Evolutionary conservation across 441 rosid genomes (phyloP).

Genomic region (Eruca vesicaria): DNA sequence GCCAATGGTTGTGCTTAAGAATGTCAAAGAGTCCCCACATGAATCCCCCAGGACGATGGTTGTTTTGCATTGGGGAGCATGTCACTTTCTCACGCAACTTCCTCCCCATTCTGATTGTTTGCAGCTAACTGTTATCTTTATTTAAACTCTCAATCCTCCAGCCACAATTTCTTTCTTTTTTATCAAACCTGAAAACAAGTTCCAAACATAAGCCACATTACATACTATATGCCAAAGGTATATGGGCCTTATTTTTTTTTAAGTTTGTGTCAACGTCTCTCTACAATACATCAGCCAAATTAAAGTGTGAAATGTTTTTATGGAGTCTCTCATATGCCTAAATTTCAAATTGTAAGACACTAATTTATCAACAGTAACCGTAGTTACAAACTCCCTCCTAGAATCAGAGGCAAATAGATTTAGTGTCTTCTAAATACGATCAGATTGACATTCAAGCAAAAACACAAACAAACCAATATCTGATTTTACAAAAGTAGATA

Average conservation of each 20-base stretch:
- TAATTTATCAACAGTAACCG: neutral
- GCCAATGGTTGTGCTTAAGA: constrained; percentile 70
- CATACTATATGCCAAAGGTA: too few relatives aligned
- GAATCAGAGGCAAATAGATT: neutral
- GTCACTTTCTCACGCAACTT: constrained; percentile 29
- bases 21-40: constrained; percentile 70
- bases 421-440: neutral
- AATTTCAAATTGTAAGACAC: too few relatives aligned
- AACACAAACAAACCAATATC: neutral
- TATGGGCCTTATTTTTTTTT: too few relatives aligned
- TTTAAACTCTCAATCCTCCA: neutral
- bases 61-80: constrained; percentile 27
- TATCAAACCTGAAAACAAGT: constrained; percentile 36
- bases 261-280: too few relatives aligned
- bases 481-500: neutral
- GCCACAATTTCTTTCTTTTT: neutral
- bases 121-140: neutral
- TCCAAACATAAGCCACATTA: neutral
- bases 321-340: too few relatives aligned
- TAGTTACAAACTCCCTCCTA: neutral
- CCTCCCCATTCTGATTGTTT: constrained; percentile 42
- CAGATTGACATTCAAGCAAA: neutral
- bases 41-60: constrained; percentile 62
- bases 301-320: neutral
- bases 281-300: neutral